Conservation (phyloP, 2,329 filamentous ascomycete genomes). For the Ampelomyces quisqualis region DNA sequence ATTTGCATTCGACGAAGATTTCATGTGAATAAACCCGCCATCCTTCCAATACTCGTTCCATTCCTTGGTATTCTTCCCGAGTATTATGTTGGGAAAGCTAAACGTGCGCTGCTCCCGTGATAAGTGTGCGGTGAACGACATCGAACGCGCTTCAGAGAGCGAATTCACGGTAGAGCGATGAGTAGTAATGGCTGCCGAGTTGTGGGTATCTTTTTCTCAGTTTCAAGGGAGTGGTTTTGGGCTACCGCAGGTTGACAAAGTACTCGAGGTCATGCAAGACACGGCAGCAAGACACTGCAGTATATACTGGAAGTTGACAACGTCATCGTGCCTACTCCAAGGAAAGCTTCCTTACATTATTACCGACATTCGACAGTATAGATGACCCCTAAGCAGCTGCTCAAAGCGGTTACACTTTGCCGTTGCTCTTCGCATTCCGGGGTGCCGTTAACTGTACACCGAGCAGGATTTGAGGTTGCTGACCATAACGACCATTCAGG, state of each 20-base stretch:
- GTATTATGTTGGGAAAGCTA: constrained; percentile 23
- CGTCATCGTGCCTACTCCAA: too few species aligned
- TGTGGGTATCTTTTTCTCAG: constrained; percentile 43
- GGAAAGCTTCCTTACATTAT: too few species aligned
- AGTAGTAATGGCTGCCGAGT: constrained; percentile 44
- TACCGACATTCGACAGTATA: too few species aligned
- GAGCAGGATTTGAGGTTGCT: too few species aligned
- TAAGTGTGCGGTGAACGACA: constrained; percentile 28
- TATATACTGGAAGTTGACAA: too few species aligned
- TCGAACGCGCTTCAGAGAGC: constrained; percentile 3
- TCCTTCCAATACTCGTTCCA: constrained; percentile 53
- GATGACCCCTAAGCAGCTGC: too few species aligned
- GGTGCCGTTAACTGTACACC: too few species aligned
- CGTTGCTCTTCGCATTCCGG: too few species aligned
- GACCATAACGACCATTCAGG: too few species aligned
- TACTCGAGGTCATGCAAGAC: constrained; percentile 50
- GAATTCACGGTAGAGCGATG: constrained; percentile 26
- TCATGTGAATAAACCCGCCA: constrained; percentile 55
- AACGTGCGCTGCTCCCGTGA: constrained; percentile 26
- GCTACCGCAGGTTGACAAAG: constrained; percentile 46
- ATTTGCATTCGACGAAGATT: constrained; percentile 42
- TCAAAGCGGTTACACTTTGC: neutral
- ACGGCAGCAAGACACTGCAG: too few species aligned
- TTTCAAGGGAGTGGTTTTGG: constrained; percentile 35
- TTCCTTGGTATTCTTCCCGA: constrained; percentile 40